These are phyloP conservation scores for Alternaria ethzedia DNA, from an alignment of 2,329 filamentous ascomycete species.

Conservation along the genomic window DNA sequence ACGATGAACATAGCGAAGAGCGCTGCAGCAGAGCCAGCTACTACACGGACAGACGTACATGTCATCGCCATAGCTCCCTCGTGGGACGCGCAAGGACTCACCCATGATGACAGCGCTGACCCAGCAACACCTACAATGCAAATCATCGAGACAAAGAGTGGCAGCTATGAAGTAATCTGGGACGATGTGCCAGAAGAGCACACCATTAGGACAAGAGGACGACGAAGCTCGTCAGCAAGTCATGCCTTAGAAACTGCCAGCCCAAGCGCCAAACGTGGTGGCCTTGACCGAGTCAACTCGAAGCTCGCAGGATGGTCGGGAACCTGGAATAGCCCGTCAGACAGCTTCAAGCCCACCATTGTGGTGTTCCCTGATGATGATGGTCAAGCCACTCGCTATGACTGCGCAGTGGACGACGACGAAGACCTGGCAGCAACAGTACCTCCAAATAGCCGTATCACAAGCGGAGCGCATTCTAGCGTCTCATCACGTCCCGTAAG, in stretches of 20 bases:
- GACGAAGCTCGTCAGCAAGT: constrained; percentile 30
- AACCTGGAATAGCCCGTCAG: constrained; percentile 19
- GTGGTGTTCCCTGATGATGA: constrained; percentile 39
- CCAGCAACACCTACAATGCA: constrained; percentile 44
- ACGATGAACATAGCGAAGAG: constrained; percentile 24
- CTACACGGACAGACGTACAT: constrained; percentile 45
- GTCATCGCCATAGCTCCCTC: constrained; percentile 38
- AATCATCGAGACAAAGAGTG: constrained; percentile 35
- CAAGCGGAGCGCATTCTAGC: constrained; percentile 29
- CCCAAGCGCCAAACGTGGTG: constrained; percentile 23
- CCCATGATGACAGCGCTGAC: constrained; percentile 11
- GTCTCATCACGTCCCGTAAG: constrained; percentile 29
- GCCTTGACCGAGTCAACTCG: constrained; percentile 39
- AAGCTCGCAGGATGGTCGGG: constrained; percentile 42
- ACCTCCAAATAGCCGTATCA: constrained; percentile 40
- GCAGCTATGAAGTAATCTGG: constrained; percentile 42
- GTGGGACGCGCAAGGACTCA: neutral
- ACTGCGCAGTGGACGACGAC: constrained; percentile 25
- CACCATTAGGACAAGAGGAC: neutral
- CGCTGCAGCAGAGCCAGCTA: constrained; percentile 31
- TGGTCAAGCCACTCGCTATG: constrained; percentile 8
- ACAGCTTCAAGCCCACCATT: constrained; percentile 31
- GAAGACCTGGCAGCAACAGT: constrained; percentile 27
- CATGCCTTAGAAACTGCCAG: constrained; percentile 19
- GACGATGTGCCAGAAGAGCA: constrained; percentile 30